Base-by-base conservation (phyloP, 1,139 yeast species). In the Candida sp. region DNA sequence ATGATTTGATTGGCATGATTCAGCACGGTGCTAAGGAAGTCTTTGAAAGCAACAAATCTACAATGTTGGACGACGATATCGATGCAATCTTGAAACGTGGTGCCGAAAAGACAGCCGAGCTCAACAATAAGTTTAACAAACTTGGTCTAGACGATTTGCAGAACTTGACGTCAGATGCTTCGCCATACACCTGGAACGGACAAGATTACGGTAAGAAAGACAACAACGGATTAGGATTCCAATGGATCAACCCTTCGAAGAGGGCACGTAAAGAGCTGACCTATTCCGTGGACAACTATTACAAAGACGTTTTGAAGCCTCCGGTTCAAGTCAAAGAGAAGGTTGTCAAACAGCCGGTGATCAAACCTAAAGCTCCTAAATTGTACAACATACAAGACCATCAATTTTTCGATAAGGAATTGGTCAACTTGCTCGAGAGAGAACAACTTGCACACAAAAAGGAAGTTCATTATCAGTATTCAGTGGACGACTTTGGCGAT, bases 161-260 rank as follows among this genome's bases (percentile, higher is more conserved):
- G 65, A 90, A 90, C 65, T 92, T 94, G 63, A 84, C 93, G 0
- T 85, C 92, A 12, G 97, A 92, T 59, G 84, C 84, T 34, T 90
- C 96, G 2, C 94, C 97, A 0, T 94, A 93, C 68, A 97, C 93
- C 67, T 94, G 99, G 99, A 92, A 94, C 63, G 99, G 99, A 26
- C 87, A 90, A 63, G 92, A 93, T 64, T 94, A 92, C 66, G 90
- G 96, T 44, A 89, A 90, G 59, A 83, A 79, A 57, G 72, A 69
- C 8, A 56, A 57, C 42, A 66, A 73, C n/a, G 77, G 81, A 51
- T 72, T 73, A 42, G 77, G 80, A 1, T 77, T 84, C 39, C 71
- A 81, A 6, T 91, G 97, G 96, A 87, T 92, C 44, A 90, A 91
- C 58, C 97, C 97, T 0, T 79, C 94, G 4, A 90, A 92, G 63